Evolutionary conservation across 2,329 filamentous ascomycete species (phyloP).

Genomic region (Phaeomoniella chlamydospora): DNA sequence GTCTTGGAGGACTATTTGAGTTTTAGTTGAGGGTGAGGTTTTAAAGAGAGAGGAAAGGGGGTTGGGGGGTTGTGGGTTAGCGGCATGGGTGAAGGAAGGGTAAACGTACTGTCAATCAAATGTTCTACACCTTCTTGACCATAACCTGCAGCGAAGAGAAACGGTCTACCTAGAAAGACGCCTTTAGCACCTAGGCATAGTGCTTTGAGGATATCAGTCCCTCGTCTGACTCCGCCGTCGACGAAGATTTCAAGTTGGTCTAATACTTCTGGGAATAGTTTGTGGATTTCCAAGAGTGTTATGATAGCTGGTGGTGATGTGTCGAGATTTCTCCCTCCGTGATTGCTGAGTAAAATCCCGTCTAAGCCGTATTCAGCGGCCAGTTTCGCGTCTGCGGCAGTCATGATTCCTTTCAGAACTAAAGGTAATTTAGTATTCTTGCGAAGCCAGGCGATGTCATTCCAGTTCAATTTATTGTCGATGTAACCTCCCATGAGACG

Average conservation of each 20-base stretch:
- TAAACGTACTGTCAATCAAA: slow-evolving; percentile 37
- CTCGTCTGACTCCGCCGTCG: slow-evolving; percentile 39
- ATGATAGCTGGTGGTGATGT: slow-evolving; percentile 34
- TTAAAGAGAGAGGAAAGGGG: not conserved
- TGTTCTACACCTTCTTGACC: slow-evolving; percentile 40
- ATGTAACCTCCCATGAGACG: slow-evolving; percentile 39
- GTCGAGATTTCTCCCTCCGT: slow-evolving; percentile 44
- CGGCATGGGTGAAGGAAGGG: no score
- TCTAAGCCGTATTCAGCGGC: slow-evolving; percentile 37
- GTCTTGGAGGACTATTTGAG: slow-evolving; percentile 24
- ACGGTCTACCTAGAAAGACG: slow-evolving; percentile 38
- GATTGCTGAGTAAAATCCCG: slow-evolving; percentile 43
- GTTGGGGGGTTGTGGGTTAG: no score
- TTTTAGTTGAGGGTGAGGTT: not conserved
- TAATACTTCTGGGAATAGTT: slow-evolving; percentile 34
- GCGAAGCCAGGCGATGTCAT: slow-evolving; percentile 39
- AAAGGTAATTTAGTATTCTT: slow-evolving; percentile 31
- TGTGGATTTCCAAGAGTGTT: slow-evolving; percentile 37
- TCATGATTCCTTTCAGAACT: slow-evolving; percentile 44
- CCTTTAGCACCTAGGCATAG: slow-evolving; percentile 38
- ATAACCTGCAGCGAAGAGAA: slow-evolving; percentile 38
- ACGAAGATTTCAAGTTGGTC: slow-evolving; percentile 36
- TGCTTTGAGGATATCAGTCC: slow-evolving; percentile 40
- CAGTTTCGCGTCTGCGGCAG: slow-evolving; percentile 38
- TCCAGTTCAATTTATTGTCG: slow-evolving; percentile 38